phyloP scores from a whole-genome alignment of 805 yeast genomes.

The Metschnikowia cerradonensis region DNA sequence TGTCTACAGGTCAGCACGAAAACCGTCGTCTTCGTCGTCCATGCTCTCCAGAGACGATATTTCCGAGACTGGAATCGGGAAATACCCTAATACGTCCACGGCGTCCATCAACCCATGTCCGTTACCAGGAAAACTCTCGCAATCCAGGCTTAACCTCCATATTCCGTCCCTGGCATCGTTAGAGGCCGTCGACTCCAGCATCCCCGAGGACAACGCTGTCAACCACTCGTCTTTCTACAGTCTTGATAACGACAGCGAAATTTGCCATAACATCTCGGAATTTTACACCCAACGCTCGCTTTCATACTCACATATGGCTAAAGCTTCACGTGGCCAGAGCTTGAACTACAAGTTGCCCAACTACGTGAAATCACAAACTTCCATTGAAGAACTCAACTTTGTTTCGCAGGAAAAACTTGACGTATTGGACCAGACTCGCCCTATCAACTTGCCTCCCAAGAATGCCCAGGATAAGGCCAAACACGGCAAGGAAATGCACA shows the following conservation, averaged over 20 bases:
- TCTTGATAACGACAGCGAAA: conserved; percentile 29
- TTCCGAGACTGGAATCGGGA: conserved; percentile 21
- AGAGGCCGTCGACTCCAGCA: neutral
- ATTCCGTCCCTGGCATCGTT: conserved; percentile 6
- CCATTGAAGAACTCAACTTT: conserved; percentile 26
- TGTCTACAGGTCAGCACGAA: conserved; percentile 20
- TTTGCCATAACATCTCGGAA: conserved; percentile 33
- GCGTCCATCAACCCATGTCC: conserved; percentile 16
- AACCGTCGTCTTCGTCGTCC: conserved; percentile 13
- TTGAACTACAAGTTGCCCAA: conserved; percentile 36
- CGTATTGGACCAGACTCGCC: conserved; percentile 57
- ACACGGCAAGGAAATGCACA: conserved; percentile 55
- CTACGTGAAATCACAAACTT: conserved; percentile 36
- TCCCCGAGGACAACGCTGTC: conserved; percentile 13
- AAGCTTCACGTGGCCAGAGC: conserved; percentile 29
- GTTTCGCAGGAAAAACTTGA: conserved; percentile 59
- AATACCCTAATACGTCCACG: conserved; percentile 19
- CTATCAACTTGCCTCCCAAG: conserved; percentile 71
- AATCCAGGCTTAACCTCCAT: conserved; percentile 6
- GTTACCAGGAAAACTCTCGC: conserved; percentile 19
- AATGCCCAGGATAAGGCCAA: conserved; percentile 44
- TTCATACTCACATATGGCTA: conserved; percentile 32
- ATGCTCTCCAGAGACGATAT: conserved; percentile 26
- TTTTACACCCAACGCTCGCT: conserved; percentile 35
- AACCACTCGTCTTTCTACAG: conserved; percentile 8